Percentiles rank a stretch among this genome's conserved stretches.
Conservation (phyloP, 1,284 basidiomycete species). For the Hymenochaete sp. region DNA sequence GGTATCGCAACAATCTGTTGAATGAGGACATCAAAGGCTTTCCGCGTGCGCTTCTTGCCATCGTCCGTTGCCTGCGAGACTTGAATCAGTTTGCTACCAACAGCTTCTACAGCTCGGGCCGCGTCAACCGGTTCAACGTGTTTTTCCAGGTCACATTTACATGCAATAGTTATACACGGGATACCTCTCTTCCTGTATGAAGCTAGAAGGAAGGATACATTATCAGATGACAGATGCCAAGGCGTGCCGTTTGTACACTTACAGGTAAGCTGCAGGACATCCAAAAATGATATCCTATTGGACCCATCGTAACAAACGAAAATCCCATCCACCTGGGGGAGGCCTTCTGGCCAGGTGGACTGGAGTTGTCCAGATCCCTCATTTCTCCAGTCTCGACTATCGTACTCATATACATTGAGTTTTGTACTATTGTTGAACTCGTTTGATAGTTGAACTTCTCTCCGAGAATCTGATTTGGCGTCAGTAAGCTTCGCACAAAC, state of each 20-base stretch:
- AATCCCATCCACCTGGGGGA: constrained; percentile 56
- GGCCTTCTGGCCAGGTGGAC: constrained; percentile 33
- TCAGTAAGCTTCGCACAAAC: neutral
- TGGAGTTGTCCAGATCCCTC: constrained; percentile 18
- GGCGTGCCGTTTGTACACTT: constrained; percentile 2
- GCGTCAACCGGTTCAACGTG: constrained; percentile 50
- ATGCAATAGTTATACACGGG: constrained; percentile 61
- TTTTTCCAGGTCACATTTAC: constrained; percentile 60
- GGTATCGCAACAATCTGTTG: constrained; percentile 2
- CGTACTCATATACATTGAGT: constrained; percentile 44
- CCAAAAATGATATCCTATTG: constrained; percentile 47
- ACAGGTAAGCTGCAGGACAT: constrained; percentile 59
- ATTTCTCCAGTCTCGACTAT: constrained; percentile 28
- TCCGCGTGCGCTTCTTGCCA: constrained; percentile 55
- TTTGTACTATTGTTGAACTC: constrained; percentile 6
- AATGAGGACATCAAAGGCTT: constrained; percentile 53
- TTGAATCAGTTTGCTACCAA: constrained; percentile 63
- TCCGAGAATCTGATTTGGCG: constrained; percentile 4
- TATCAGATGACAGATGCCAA: constrained; percentile 18
- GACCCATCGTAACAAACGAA: constrained; percentile 71
- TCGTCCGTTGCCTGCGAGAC: constrained; percentile 41
- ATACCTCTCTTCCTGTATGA: constrained; percentile 46
- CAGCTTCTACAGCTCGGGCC: constrained; percentile 37
- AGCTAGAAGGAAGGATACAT: constrained; percentile 34
- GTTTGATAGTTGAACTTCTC: neutral